Evolutionary conservation across 2,329 filamentous ascomycete genomes (phyloP).

Genomic region (Colletotrichum kahawae): DNA sequence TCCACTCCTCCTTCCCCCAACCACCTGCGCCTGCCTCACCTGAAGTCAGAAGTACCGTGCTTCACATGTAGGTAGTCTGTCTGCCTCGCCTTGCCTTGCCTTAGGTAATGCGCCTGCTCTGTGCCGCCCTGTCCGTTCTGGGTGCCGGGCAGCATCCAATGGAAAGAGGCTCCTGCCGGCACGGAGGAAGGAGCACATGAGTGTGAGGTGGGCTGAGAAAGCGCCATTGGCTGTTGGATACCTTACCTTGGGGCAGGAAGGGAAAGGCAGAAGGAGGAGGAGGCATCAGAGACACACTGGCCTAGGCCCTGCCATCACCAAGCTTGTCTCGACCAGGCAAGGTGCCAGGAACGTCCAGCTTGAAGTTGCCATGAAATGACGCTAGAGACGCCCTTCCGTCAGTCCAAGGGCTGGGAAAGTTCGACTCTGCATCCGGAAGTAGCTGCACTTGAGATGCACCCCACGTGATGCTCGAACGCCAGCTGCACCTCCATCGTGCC

Average conservation of each 20-base stretch:
- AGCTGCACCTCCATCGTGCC: background rate
- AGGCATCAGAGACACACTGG: background rate
- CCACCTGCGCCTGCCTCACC: background rate
- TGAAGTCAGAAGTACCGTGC: background rate
- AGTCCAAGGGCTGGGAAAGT: background rate
- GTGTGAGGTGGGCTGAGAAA: background rate
- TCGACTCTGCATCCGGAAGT: conserved; percentile 5
- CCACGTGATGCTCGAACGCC: conserved; percentile 1
- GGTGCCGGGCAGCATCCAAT: background rate
- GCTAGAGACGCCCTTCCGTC: background rate
- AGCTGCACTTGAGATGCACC: background rate
- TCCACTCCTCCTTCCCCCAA: background rate
- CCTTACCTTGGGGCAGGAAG: background rate
- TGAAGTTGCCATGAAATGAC: background rate
- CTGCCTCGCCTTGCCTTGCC: background rate
- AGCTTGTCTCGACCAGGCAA: background rate
- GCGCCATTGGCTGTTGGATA: background rate
- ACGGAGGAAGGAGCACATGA: background rate
- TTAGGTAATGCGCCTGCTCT: background rate
- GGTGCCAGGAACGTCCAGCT: background rate
- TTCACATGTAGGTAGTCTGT: background rate
- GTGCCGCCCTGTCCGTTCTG: background rate
- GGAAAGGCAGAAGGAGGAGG: background rate
- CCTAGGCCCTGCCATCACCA: background rate
- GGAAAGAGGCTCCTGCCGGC: background rate